These are phyloP conservation scores for Candida rishiriensis DNA, from an alignment of 805 yeast genomes.

Conservation along the genomic window DNA sequence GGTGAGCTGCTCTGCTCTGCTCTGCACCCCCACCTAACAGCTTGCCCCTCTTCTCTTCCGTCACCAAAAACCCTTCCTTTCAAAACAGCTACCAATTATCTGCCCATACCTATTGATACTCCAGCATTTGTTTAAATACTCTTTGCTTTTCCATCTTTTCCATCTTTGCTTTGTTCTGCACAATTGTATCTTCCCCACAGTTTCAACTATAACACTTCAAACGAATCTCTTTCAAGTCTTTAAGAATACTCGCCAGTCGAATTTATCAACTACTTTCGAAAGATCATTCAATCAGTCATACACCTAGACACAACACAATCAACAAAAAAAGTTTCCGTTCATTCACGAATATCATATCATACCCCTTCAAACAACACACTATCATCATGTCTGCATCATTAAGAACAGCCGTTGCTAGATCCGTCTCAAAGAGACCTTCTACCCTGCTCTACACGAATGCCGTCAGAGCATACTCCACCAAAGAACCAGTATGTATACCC, in stretches of 20 bases:
- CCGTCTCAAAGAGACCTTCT: slow-evolving; percentile 21
- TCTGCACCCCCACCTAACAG: neutral
- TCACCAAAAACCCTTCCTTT: no score
- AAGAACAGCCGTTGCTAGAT: slow-evolving; percentile 27
- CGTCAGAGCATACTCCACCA: slow-evolving; percentile 34
- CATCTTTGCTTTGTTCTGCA: neutral
- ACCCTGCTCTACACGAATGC: slow-evolving; percentile 12
- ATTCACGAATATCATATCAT: no score
- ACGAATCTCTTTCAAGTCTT: neutral
- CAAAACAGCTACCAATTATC: neutral
- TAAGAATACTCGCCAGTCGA: neutral
- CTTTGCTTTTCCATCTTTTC: neutral
- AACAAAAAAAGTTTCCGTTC: no score
- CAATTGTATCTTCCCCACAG: no score
- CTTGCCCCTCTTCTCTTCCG: neutral
- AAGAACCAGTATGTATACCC: slow-evolving; percentile 30
- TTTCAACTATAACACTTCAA: no score
- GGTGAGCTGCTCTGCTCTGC: no score
- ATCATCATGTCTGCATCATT: slow-evolving; percentile 17
- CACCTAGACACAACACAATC: no score
- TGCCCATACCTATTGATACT: neutral
- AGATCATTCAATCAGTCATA: no score
- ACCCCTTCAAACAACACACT: no score
- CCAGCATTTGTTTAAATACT: neutral
- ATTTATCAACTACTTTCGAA: neutral